phyloP scores from a whole-genome alignment of 139 green algal genomes.

The Coelastrella sp. region DNA sequence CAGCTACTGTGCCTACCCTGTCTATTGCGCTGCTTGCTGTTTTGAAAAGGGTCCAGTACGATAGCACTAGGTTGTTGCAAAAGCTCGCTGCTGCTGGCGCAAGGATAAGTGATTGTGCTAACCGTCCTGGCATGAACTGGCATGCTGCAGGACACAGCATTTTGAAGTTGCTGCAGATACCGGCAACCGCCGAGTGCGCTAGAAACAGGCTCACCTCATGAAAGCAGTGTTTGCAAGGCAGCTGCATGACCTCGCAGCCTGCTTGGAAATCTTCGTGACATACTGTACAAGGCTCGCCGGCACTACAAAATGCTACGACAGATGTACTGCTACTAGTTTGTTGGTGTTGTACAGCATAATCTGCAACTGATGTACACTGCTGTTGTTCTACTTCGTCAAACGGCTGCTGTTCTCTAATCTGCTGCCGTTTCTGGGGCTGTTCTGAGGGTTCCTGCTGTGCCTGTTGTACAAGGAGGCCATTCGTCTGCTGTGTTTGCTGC shows the following conservation, averaged over 20 bases:
- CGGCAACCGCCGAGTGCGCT: neutral
- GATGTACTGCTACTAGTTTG: neutral
- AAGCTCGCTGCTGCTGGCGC: no score
- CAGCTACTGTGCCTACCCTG: no score
- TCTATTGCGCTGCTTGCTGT: no score
- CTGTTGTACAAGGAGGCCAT: neutral
- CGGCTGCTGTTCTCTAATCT: neutral
- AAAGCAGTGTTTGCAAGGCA: slow-evolving; percentile 39
- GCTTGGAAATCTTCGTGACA: slow-evolving; percentile 39
- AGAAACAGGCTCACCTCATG: slow-evolving; percentile 13
- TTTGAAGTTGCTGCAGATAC: neutral
- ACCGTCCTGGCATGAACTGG: no score
- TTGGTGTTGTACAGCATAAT: neutral
- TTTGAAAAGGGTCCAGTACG: no score
- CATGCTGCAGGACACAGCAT: no score
- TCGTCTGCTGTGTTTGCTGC: neutral
- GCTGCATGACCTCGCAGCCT: slow-evolving; percentile 21
- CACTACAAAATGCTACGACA: neutral
- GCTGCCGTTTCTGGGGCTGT: neutral
- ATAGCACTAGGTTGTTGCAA: no score
- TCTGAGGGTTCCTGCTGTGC: neutral
- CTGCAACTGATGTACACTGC: neutral
- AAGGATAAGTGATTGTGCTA: no score
- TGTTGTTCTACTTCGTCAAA: neutral
- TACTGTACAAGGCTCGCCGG: slow-evolving; percentile 36